Percentiles rank a stretch among this genome's conserved stretches.
These are phyloP conservation scores for Rhynchospora tenuis DNA, from an alignment of 176 grass and related monocot genomes.

Conservation along the genomic window DNA sequence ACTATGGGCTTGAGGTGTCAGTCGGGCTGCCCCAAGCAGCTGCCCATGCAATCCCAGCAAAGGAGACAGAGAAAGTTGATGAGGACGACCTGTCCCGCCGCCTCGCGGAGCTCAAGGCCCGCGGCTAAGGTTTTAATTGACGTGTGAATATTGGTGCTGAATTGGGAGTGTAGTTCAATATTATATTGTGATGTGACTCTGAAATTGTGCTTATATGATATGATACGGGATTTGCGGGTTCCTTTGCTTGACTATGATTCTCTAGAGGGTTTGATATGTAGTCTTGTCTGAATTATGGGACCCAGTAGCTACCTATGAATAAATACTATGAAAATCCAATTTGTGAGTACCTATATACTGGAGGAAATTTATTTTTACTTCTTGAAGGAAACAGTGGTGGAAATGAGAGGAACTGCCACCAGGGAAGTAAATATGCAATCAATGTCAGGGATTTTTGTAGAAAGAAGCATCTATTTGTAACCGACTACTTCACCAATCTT, in stretches of 20 bases:
- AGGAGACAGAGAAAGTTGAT: constrained; percentile 91
- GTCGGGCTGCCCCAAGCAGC: constrained; percentile 76
- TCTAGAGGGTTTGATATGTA: background rate
- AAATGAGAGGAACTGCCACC: too few relatives aligned
- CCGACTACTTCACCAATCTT: too few relatives aligned
- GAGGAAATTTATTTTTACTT: too few relatives aligned
- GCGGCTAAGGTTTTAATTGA: constrained; percentile 28
- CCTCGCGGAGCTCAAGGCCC: constrained; percentile 75
- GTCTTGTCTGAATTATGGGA: background rate
- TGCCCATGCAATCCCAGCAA: constrained; percentile 60
- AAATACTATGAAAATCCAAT: background rate
- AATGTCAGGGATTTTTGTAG: too few relatives aligned
- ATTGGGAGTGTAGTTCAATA: background rate
- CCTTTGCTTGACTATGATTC: background rate
- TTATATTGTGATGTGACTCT: background rate
- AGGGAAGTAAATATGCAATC: too few relatives aligned
- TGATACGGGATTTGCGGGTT: background rate
- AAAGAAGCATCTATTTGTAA: too few relatives aligned
- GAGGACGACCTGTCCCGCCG: constrained; percentile 87
- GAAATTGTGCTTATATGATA: constrained; percentile 5
- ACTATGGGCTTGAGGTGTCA: constrained; percentile 90
- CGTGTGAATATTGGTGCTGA: background rate
- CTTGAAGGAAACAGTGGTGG: too few relatives aligned
- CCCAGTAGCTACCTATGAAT: background rate
- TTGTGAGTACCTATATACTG: background rate